phyloP scores from a whole-genome alignment of 2,329 filamentous ascomycete species.

The Aspergillus felis region DNA sequence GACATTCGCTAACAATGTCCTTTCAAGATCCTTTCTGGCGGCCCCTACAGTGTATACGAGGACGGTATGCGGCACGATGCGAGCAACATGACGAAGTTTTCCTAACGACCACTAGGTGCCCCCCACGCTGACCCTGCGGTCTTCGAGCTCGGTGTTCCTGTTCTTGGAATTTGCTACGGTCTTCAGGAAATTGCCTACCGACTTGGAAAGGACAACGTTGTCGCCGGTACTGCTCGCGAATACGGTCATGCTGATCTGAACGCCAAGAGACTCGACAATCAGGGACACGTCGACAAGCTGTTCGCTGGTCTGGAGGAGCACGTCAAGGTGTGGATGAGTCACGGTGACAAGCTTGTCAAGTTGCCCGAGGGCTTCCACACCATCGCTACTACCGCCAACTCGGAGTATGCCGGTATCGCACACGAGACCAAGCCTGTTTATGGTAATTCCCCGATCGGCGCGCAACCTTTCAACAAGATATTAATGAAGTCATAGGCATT shows the following conservation, averaged over 20 bases:
- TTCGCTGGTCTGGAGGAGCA: conserved; percentile 71
- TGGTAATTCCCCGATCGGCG: conserved; percentile 36
- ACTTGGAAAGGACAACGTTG: conserved; percentile 61
- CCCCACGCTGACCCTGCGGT: conserved; percentile 78
- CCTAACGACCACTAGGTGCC: conserved; percentile 43
- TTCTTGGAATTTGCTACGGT: conserved; percentile 61
- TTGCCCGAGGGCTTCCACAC: conserved; percentile 70
- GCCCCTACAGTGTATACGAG: conserved; percentile 77
- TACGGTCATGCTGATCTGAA: conserved; percentile 68
- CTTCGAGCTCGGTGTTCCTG: conserved; percentile 68
- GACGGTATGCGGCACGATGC: conserved; percentile 26
- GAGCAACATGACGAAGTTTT: not conserved
- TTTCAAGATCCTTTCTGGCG: conserved; percentile 29
- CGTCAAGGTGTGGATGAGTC: conserved; percentile 78
- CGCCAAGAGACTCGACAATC: conserved; percentile 53
- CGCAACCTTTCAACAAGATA: conserved; percentile 5
- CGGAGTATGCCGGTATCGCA: conserved; percentile 70
- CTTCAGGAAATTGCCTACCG: conserved; percentile 72
- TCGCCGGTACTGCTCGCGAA: conserved; percentile 63
- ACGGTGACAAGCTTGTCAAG: conserved; percentile 76
- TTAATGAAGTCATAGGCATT: conserved; percentile 47
- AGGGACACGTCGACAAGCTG: conserved; percentile 65
- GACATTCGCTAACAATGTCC: not conserved
- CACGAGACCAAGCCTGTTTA: conserved; percentile 62
- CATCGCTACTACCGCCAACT: conserved; percentile 72